Base-by-base conservation (phyloP, 495 filamentous ascomycete species). In the Clohesyomyces aquaticus region DNA sequence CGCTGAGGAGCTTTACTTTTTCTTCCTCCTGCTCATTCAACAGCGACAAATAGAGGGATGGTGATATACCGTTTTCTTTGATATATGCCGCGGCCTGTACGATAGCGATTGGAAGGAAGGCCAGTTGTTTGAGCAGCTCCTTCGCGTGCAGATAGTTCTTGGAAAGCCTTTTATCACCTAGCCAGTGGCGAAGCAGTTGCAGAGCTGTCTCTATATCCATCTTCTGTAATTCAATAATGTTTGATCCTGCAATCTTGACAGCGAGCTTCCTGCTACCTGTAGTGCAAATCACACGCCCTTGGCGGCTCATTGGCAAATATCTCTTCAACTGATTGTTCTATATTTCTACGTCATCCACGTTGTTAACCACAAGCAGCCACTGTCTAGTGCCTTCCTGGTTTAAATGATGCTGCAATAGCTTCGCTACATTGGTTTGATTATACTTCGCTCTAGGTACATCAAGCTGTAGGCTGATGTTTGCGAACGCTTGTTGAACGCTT, bases 21-120 rank as follows among this genome's bases (percentile, higher is more conserved):
- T 77, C 72, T 32, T 77, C 53, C 22, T 82, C 77, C 12, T 76
- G 74, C 0, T 77, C 75, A 19, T 72, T 65, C 0, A 83, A 65
- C 1, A 84, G 76, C 0, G 41, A 4, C 12, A 83, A 57, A 51
- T 87, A 87, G 2, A 43, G n/a, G 18, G 38, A 19, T 21, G 46
- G 22, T 22, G 48, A 19, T 23, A 46, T 55, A 9, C 12, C 38
- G 26, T 55, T 66, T 19, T 51, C 22, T 25, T 66, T 66, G 58
- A 66, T 54, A 23, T 61, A 66, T 16, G 63, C 63, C 1, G 63
- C 63, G 25, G 63, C 63, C 52, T 66, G 63, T 10, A 61, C 47
- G 26, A 66, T 66, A 4, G 63, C 63, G n/a, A 66, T 19, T 6
- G 63, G 63, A 23, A 66, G 56, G 26, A 3, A 62, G 3, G 42